Base-by-base conservation (phyloP, 2,329 filamentous ascomycete genomes). In the Exophiala xenobiotica region DNA sequence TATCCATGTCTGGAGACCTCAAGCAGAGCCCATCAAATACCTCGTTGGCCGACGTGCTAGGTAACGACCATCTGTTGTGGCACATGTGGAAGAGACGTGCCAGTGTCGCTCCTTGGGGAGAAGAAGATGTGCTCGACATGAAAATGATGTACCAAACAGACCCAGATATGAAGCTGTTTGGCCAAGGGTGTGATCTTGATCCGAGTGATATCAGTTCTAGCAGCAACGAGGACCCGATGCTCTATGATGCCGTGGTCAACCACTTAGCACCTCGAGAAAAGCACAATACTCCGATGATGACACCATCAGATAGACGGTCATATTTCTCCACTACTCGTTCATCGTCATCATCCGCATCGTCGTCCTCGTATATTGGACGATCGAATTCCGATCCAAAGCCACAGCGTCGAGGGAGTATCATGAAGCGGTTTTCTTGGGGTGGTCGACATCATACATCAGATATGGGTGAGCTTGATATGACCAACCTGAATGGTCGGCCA, bases 121-220 rank as follows among this genome's bases (percentile, higher is more conserved):
- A 52, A 35, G 47, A 52, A 19, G 56, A 58, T 18, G 33, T 54
- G 6, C 24, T 41, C 19, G 58, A 58, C n/a, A 53, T 58, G 56
- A 53, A 54, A 23, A 49, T 38, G 9, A 46, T 60, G 49, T 60
- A 54, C 19, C 43, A 57, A 37, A 54, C 48, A n/a, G 55, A 60
- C 38, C 58, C 52, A 41, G 56, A 60, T 19, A 54, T 58, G 58
- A 54, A 54, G 38, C 22, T 58, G 20, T 51, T 56, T 20, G 43
- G 45, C 22, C 12, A 19, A 39, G 53, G 46, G 40, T 55, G 55
- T 51, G 43, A 46, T 22, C 22, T 58, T 8, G 51, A 54, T 38
- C 46, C 46, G 6, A 55, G 46, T 16, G 46, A 54, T 31, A 48
- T 48, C 41, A 48, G 49, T 27, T 46, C 55, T 11, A 38, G 41